Percentiles rank a stretch among this genome's conserved stretches.
phyloP scores from a whole-genome alignment of 2,329 filamentous ascomycete genomes.

The Cladosporium sp. region DNA sequence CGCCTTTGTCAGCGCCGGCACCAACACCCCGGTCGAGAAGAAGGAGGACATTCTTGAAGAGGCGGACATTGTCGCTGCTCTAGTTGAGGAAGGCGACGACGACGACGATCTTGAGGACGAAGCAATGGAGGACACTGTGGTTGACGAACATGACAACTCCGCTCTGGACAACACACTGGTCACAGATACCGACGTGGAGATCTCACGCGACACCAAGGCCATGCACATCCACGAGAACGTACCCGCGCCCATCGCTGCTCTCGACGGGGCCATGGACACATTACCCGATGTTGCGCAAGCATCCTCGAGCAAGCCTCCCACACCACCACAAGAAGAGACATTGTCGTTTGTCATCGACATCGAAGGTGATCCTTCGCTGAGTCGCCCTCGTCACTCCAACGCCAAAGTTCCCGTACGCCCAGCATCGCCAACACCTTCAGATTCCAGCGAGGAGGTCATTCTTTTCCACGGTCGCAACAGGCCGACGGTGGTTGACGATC shows the following conservation, averaged over 20 bases:
- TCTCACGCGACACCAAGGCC: slow-evolving; percentile 29
- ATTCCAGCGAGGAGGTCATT: slow-evolving; percentile 74
- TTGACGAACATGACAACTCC: slow-evolving; percentile 14
- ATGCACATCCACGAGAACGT: slow-evolving; percentile 20
- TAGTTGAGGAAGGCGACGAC: slow-evolving; percentile 28
- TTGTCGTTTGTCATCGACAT: slow-evolving; percentile 38
- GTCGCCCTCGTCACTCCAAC: slow-evolving; percentile 22
- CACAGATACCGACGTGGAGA: slow-evolving; percentile 35
- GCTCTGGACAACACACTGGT: slow-evolving; percentile 34
- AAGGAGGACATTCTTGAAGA: slow-evolving; percentile 27
- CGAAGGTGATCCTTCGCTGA: slow-evolving; percentile 35
- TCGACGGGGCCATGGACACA: slow-evolving; percentile 17
- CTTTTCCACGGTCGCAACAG: slow-evolving; percentile 61
- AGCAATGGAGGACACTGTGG: slow-evolving; percentile 7
- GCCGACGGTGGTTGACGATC: slow-evolving; percentile 33
- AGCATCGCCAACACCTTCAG: slow-evolving; percentile 48
- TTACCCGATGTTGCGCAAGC: slow-evolving; percentile 5
- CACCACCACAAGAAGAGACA: slow-evolving; percentile 22
- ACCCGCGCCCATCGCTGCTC: slow-evolving; percentile 7
- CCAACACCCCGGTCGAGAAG: slow-evolving; percentile 41
- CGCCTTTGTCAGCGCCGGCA: slow-evolving; percentile 63
- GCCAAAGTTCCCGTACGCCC: slow-evolving; percentile 32
- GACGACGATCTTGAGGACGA: slow-evolving; percentile 28
- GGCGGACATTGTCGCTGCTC: slow-evolving; percentile 23
- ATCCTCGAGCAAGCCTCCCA: slow-evolving; percentile 11